Percentiles rank a stretch among this genome's conserved stretches.
These are phyloP conservation scores for Ophiosphaerella korrae DNA, from an alignment of 2,329 filamentous ascomycete species.

Conservation along the genomic window DNA sequence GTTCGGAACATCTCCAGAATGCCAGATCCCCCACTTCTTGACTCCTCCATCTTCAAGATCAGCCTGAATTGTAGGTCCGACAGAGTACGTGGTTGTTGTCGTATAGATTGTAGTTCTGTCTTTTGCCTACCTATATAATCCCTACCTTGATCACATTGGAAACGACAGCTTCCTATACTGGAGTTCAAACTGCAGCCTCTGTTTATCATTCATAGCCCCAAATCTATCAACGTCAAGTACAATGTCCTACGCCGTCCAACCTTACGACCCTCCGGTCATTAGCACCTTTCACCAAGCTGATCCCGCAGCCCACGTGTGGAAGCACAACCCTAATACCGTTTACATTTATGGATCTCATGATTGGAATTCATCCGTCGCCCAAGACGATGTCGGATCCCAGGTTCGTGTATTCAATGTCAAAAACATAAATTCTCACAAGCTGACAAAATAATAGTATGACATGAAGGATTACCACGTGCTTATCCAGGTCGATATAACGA, in stretches of 20 bases:
- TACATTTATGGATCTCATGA: slow-evolving; percentile 13
- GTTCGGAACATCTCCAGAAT: too few species aligned
- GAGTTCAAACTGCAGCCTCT: too few species aligned
- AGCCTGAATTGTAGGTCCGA: too few species aligned
- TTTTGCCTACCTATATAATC: too few species aligned
- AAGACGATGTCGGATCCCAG: background rate
- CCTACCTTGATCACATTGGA: too few species aligned
- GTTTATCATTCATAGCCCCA: too few species aligned
- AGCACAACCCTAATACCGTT: slow-evolving; percentile 8
- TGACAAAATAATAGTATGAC: slow-evolving; percentile 68
- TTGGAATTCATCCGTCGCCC: slow-evolving; percentile 1
- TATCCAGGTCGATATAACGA: slow-evolving; percentile 60
- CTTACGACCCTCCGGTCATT: slow-evolving; percentile 11
- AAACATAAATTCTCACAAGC: background rate
- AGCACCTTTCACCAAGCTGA: slow-evolving; percentile 11
- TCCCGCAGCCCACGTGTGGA: slow-evolving; percentile 13
- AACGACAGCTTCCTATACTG: too few species aligned
- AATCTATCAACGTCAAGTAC: too few species aligned
- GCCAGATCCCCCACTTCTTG: too few species aligned
- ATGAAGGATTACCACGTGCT: slow-evolving; percentile 84
- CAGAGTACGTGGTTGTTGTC: too few species aligned
- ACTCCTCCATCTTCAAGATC: too few species aligned
- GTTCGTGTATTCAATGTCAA: background rate
- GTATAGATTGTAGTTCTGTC: too few species aligned
- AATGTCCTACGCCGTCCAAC: background rate